Evolutionary conservation across 257 asterid genomes (phyloP), one percentile per base, ranked within the genome.

Genomic region (Primulina tabacum): DNA sequence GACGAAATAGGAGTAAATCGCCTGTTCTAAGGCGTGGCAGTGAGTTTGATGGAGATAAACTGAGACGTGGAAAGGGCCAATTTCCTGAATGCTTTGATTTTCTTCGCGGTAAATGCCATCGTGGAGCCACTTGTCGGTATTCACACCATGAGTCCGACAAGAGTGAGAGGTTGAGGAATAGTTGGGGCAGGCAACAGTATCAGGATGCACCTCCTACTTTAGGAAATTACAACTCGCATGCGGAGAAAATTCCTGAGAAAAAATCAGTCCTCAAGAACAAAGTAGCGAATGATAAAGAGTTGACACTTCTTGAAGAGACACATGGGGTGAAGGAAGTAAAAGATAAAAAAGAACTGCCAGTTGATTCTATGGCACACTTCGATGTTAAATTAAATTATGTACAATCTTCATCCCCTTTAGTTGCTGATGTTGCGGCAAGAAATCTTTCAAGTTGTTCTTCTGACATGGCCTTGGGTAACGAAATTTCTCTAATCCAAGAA

Each of bases 111-210:
- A 93, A 76, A 81, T 93, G 99, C 76, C 83, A 93, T 77, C 92
- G 92, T 74, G 99, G 97, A 65, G 80, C 91, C 64, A 68, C 77
- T 60, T 93, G 99, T 78, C 86, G 95, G 53, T 90, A 79, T 81
- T 71, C 79, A 67, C 99, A 93, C 83, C 82, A 76, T 68, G 86
- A 83, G 73, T 35, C 83, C 70, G 84, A 76, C 71, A 85, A 80
- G 87, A 75, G 76, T 71, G 92, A 82, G 67, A 80, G 75, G 64
- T 81, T 83, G 70, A 81, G 89, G 72, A 70, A 83, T 72, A 69
- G 66, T 37, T 82, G 84, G 81, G 83, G 80, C 67, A 86, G 80
- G 71, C 77, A 72, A 28, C 87, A 81, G 74, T 57, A 82, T 69
- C 79, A 73, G 62, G 89, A 83, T 65, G 65, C 62, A 21, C 64